Evolutionary conservation across 2,329 filamentous ascomycete genomes (phyloP).

Genomic region (Xylariaceae sp.): DNA sequence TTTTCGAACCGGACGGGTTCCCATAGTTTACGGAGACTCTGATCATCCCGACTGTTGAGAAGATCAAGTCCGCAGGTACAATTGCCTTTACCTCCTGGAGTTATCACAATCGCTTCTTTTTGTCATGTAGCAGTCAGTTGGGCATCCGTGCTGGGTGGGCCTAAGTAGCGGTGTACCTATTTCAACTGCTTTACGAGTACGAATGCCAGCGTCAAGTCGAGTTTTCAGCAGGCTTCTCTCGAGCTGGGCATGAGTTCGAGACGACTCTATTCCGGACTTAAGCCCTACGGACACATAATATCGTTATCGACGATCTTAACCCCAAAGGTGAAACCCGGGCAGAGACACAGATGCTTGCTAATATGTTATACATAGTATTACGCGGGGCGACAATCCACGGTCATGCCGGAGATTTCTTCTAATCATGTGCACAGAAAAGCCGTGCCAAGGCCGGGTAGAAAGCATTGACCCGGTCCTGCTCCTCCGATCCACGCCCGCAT

Average conservation of each 20-base stretch:
- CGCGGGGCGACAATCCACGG: neutral
- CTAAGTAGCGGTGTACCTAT: constrained; percentile 11
- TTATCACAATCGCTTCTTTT: too few species aligned
- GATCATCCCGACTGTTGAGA: too few species aligned
- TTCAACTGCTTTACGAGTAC: neutral
- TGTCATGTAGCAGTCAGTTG: neutral
- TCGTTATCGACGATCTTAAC: neutral
- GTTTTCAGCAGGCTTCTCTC: neutral
- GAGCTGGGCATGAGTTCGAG: neutral
- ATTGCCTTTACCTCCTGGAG: too few species aligned
- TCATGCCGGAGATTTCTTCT: neutral
- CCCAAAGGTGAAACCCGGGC: too few species aligned
- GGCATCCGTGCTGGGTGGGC: constrained; percentile 2
- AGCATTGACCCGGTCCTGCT: neutral
- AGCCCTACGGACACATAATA: neutral
- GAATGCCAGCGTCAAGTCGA: neutral
- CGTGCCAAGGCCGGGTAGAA: neutral
- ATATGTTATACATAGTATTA: neutral
- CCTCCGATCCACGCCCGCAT: neutral
- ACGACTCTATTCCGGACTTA: too few species aligned
- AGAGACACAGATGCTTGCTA: neutral
- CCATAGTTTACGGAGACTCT: too few species aligned
- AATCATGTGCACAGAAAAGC: neutral
- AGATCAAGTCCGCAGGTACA: too few species aligned
- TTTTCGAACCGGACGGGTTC: too few species aligned